These are phyloP conservation scores for Solanum medicagineum DNA, from an alignment of 257 asterid genomes.

Conservation along the genomic window DNA sequence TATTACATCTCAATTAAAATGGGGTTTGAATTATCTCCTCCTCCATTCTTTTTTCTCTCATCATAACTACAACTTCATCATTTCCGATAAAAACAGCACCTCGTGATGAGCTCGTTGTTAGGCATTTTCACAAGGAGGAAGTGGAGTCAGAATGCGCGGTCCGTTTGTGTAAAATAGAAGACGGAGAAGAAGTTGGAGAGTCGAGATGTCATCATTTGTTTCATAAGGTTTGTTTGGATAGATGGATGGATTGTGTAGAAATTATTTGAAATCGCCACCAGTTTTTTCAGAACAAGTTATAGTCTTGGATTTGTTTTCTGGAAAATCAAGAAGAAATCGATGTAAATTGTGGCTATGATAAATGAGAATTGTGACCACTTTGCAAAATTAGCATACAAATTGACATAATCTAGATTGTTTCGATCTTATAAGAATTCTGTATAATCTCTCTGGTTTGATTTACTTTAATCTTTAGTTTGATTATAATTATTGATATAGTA, in stretches of 20 bases:
- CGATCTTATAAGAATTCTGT: too few relatives aligned
- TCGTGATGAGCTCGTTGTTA: neutral
- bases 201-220: conserved; percentile 14
- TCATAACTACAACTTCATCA: neutral
- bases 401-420: too few relatives aligned
- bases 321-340: neutral
- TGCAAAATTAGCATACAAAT: too few relatives aligned
- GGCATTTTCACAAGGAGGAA: neutral
- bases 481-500: too few relatives aligned
- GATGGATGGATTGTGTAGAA: conserved; percentile 18
- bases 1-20: neutral
- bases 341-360: conserved; percentile 18
- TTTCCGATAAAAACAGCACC: neutral
- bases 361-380: too few relatives aligned
- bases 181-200: conserved; percentile 12
- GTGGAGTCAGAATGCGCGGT: conserved; percentile 6
- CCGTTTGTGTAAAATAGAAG: conserved; percentile 11
- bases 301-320: neutral
- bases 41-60: neutral
- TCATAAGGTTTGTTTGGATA: conserved; percentile 19
- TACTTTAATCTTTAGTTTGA: too few relatives aligned
- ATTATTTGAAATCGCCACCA: neutral
- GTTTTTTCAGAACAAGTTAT: neutral
- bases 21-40: conserved; percentile 9
- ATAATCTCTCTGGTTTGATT: too few relatives aligned